These are phyloP conservation scores for Colletotrichum karsti DNA, from an alignment of 2,329 filamentous ascomycete genomes.

Conservation along the genomic window DNA sequence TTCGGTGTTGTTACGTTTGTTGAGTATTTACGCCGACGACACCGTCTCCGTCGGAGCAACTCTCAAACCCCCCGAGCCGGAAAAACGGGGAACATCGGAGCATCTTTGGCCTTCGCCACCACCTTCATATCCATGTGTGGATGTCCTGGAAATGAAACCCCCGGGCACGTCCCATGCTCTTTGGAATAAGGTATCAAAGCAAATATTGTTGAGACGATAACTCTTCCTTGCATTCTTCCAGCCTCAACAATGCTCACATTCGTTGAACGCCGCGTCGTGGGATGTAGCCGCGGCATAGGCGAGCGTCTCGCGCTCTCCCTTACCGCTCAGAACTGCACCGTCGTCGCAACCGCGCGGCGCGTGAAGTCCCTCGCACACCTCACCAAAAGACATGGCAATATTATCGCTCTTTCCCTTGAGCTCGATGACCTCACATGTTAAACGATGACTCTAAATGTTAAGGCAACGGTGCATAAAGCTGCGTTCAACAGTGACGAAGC, in stretches of 20 bases:
- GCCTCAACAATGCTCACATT: background rate
- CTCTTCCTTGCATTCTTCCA: background rate
- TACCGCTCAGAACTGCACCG: conserved; percentile 15
- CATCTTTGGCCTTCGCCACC: background rate
- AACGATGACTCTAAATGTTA: background rate
- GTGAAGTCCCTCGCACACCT: conserved; percentile 22
- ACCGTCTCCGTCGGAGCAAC: background rate
- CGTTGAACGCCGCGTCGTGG: background rate
- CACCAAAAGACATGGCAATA: conserved; percentile 22
- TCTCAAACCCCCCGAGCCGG: background rate
- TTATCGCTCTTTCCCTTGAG: conserved; percentile 24
- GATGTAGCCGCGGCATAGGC: conserved; percentile 30
- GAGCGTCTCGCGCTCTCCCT: conserved; percentile 22
- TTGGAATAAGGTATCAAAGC: background rate
- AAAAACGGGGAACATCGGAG: background rate
- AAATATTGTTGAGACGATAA: background rate
- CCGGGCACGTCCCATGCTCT: background rate
- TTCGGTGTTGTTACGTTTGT: background rate
- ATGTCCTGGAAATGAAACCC: background rate
- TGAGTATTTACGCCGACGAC: background rate
- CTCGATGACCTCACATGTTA: conserved; percentile 1
- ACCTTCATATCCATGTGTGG: background rate
- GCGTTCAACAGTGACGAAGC: background rate
- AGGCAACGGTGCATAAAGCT: background rate
- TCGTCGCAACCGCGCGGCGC: conserved; percentile 28